Base-by-base conservation (phyloP, 257 asterid genomes). In the Fraxinus quadrangulata region DNA sequence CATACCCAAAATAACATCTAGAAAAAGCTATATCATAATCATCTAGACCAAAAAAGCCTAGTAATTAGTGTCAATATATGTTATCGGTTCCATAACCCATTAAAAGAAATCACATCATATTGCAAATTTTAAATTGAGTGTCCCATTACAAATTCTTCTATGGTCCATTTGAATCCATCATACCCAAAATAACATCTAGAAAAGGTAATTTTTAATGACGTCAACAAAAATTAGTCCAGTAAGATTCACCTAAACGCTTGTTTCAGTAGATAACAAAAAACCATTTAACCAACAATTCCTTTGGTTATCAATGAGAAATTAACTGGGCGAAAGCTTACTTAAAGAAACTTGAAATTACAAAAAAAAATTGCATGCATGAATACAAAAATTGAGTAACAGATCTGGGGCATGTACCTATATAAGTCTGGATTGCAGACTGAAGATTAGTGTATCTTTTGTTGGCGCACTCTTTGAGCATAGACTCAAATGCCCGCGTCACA, bases 391-490 rank as follows among this genome's bases (percentile, higher is more conserved):
- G 66, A 77, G 77, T 12, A 59, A 47, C 34, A 49, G 79, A 78
- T 81, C 82, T 66, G 78, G 47, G 24, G 56, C 79, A 69, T 80
- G 72, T 79, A 95, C 99, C 99, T 81, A 90, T 81, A 84, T 86
- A 93, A 71, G 84, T 79, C 87, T 86, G 94, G 82, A 93, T 84
- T 72, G 98, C 93, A 33, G 90, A 68, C 80, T 91, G 98, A 13
- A 95, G 89, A 72, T 90, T 81, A 56, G 82, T 47, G 82, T 81
- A 90, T 82, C 90, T 93, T 86, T 82, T 93, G 77, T 80, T 84
- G 73, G 97, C 84, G 82, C 94, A 89, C 86, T 95, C 99, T 79
- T 93, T 95, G 86, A 93, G 94, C 97, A 95, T 93, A 71, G 96
- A 88, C 83, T 95, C 98, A 74, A 93, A 93, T 72, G 99, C 99